Conservation (phyloP, 2,329 filamentous ascomycete genomes). For the Drechslerella stenobrocha region DNA sequence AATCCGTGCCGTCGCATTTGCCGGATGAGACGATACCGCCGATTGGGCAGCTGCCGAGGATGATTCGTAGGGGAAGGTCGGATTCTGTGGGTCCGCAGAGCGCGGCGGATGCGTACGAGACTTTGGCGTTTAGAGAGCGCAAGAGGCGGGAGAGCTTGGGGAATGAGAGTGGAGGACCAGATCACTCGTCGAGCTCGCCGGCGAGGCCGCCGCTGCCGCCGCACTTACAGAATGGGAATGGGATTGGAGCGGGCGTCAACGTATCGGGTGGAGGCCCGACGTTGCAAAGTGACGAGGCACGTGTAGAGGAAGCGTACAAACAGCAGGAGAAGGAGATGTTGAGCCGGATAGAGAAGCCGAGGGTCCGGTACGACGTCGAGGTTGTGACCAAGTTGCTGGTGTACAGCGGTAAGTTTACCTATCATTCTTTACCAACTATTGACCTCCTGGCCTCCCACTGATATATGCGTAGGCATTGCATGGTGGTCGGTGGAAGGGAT, state of each 20-base stretch:
- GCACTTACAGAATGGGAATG: constrained; percentile 54
- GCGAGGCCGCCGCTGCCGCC: constrained; percentile 50
- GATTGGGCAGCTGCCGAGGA: constrained; percentile 77
- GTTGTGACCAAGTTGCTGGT: constrained; percentile 96
- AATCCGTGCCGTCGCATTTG: constrained; percentile 72
- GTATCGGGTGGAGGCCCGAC: no score
- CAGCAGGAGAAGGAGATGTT: constrained; percentile 77
- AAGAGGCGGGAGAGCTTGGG: constrained; percentile 65
- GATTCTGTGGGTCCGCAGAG: constrained; percentile 93
- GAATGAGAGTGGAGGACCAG: constrained; percentile 51
- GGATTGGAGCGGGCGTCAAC: constrained; percentile 4
- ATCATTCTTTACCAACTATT: neutral
- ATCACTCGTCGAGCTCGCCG: constrained; percentile 50
- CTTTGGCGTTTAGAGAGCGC: constrained; percentile 83
- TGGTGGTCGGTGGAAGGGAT: constrained; percentile 78
- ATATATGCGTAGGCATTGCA: constrained; percentile 67
- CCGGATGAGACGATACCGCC: constrained; percentile 83
- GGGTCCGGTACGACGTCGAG: constrained; percentile 96
- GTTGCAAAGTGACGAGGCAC: constrained; percentile 37
- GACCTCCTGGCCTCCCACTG: no score
- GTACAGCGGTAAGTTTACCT: constrained; percentile 72
- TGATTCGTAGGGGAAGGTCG: constrained; percentile 78
- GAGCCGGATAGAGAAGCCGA: constrained; percentile 76
- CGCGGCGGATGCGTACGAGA: constrained; percentile 93
- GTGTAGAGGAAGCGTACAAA: constrained; percentile 50